phyloP scores from a whole-genome alignment of 164 flowering plant species.

The Kalanchoe fedtschenkoi region DNA sequence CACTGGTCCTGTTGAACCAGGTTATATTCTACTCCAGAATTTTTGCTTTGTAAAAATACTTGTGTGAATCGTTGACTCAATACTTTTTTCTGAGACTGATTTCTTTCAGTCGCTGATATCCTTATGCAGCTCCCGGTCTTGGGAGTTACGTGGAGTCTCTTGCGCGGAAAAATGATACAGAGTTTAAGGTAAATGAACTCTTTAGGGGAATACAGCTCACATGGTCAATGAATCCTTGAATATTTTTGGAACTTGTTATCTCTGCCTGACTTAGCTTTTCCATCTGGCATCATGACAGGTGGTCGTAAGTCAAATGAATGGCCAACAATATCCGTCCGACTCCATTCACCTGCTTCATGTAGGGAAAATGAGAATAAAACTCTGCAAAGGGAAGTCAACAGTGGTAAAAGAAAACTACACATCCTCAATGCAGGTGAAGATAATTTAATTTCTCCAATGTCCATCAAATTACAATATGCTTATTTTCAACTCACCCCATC shows the following conservation, averaged over 20 bases:
- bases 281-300: slow-evolving; percentile 22
- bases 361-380: slow-evolving; percentile 57
- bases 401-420: slow-evolving; percentile 56
- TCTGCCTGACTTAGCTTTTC: not conserved
- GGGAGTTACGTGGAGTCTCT: slow-evolving; percentile 71
- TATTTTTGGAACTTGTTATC: no score
- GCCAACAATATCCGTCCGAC: slow-evolving; percentile 40
- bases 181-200: slow-evolving; percentile 89
- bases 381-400: slow-evolving; percentile 58
- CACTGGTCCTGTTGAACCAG: slow-evolving; percentile 35
- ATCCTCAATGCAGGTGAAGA: slow-evolving; percentile 33
- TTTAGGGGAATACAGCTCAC: no score
- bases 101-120: slow-evolving; percentile 5
- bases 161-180: slow-evolving; percentile 56
- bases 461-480: not conserved
- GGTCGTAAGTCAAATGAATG: slow-evolving; percentile 52
- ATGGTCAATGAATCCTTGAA: no score
- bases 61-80: not conserved
- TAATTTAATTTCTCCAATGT: not conserved
- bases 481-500: not conserved
- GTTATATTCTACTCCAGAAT: slow-evolving; percentile 17
- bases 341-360: slow-evolving; percentile 45
- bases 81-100: not conserved
- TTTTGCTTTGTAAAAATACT: not conserved
- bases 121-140: slow-evolving; percentile 64